Evolutionary conservation across 495 filamentous ascomycete species (phyloP), one percentile per base, ranked within the genome.

Genomic region (Copromyces sp.): DNA sequence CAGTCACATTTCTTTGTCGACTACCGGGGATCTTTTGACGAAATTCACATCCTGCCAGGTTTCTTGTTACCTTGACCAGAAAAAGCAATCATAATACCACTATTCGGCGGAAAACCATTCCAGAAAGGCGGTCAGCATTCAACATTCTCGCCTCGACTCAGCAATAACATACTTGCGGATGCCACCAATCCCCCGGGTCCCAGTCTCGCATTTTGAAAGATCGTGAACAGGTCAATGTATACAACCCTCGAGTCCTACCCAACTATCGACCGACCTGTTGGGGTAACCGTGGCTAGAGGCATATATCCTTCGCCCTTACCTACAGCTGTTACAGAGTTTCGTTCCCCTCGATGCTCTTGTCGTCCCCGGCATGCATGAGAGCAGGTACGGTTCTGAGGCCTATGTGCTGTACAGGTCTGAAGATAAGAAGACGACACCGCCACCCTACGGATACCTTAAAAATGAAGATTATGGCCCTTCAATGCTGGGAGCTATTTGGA

Each of bases 401-500:
- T 61, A 61, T 35, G 53, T 61, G 53, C 53, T 29, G 29, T 61
- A 61, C 53, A 61, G 29, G 53, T 61, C 53, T 35, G 53, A 61
- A 61, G 53, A 61, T 16, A 20, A 61, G 14, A 32, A 32, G 20
- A 35, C 53, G 14, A 61, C 53, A 24, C 12, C 53, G 29, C 53
- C 53, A 61, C 53, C 24, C 24, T 24, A 24, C 53, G 53, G 53
- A 61, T 32, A 61, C 29, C 53, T 12, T 61, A 14, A 3, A 14
- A 69, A 73, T 39, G 40, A 42, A 47, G 69, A 73, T 39, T 14
- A 38, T 35, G 71, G 74, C 3, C 76, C 76, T 16, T 70, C 40
- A 12, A 74, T 79, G 37, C 11, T 74, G 29, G 76, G 70, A 1
- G 68, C 71, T 5, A 41, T 68, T 3, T 75, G 69, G 12, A 39